These are phyloP conservation scores for Lipomyces yarrowii DNA, from an alignment of 1,139 yeast genomes.

Conservation along the genomic window DNA sequence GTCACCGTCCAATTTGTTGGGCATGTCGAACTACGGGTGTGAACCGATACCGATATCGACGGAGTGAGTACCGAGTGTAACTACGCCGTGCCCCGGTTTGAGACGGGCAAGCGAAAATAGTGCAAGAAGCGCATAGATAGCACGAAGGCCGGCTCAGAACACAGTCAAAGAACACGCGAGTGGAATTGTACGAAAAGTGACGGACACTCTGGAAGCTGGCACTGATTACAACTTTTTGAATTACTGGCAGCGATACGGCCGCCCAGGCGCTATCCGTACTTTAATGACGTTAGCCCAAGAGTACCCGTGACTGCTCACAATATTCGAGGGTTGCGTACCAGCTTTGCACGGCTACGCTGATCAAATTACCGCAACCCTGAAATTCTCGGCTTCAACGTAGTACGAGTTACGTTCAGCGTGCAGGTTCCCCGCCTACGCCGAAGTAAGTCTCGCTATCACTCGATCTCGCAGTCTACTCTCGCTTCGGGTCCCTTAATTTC, in stretches of 20 bases:
- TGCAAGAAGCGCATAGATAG: neutral
- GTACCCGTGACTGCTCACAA: neutral
- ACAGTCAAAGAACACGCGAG: neutral
- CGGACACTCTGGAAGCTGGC: too few relatives aligned
- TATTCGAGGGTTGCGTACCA: neutral
- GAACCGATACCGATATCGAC: neutral
- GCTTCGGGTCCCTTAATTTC: neutral
- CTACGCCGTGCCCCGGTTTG: neutral
- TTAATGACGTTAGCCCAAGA: neutral
- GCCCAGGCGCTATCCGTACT: too few relatives aligned
- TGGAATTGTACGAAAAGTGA: neutral
- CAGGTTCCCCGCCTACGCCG: neutral
- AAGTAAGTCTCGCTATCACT: neutral
- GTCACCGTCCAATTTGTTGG: constrained; percentile 41
- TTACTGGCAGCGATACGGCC: too few relatives aligned
- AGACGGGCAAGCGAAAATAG: neutral
- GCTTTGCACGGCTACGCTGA: too few relatives aligned
- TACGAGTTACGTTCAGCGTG: neutral
- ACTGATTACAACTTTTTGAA: too few relatives aligned
- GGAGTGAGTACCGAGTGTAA: neutral
- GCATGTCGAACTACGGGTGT: constrained; percentile 12
- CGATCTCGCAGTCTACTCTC: neutral
- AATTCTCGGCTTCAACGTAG: neutral
- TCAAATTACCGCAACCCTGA: neutral
- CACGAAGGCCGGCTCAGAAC: neutral